Evolutionary conservation across 495 filamentous ascomycete species (phyloP).

Genomic region (Glutinoglossum americanum): DNA sequence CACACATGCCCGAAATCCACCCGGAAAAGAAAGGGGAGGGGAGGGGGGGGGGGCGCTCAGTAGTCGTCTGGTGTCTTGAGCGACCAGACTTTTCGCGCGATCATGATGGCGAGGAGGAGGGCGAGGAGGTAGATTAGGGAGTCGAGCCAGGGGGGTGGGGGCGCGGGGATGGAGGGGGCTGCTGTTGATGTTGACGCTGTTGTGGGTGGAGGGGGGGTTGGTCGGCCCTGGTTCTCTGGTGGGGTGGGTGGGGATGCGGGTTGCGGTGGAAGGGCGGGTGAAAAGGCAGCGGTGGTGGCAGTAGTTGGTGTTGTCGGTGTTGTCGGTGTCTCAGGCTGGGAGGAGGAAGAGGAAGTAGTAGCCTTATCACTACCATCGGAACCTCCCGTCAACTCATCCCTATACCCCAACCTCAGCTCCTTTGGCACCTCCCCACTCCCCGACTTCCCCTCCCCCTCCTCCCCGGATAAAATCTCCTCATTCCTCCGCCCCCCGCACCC

Average conservation of each 20-base stretch:
- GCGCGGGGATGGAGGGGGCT: background rate
- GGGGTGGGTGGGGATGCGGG: background rate
- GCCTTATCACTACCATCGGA: background rate
- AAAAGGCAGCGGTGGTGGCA: no score
- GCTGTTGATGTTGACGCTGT: conserved; percentile 10
- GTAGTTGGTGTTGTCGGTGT: no score
- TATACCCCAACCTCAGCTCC: conserved; percentile 26
- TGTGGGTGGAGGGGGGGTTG: background rate
- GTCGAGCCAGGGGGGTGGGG: background rate
- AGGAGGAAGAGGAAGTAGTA: background rate
- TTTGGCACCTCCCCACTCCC: conserved; percentile 21
- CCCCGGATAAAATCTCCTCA: conserved; percentile 45
- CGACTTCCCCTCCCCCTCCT: conserved; percentile 22
- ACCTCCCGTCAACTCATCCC: conserved; percentile 17
- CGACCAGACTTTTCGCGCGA: background rate
- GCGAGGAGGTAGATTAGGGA: background rate
- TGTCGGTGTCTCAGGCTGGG: no score
- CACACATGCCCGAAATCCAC: no score
- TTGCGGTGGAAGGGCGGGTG: no score
- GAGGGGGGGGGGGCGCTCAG: no score
- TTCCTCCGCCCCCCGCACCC: conserved; percentile 44
- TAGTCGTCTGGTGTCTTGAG: conserved; percentile 28
- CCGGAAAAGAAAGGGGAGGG: no score
- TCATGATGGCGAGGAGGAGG: background rate
- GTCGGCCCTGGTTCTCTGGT: background rate